These are phyloP conservation scores for Phytophthora ramorum DNA, from an alignment of 352 stramenopile species.

Conservation along the genomic window DNA sequence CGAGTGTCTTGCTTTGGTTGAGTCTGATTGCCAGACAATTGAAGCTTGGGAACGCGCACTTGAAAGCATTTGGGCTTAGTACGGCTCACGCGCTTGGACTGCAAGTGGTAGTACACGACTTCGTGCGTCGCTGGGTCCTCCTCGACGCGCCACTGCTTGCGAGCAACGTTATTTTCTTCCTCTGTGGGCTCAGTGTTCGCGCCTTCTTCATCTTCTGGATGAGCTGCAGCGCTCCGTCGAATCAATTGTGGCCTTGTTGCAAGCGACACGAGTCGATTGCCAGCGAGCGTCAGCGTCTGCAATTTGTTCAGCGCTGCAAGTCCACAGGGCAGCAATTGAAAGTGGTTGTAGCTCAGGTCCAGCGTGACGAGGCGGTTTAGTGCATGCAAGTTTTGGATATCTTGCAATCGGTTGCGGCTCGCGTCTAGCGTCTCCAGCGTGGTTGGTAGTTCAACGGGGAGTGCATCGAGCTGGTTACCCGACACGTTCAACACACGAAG, in stretches of 20 bases:
- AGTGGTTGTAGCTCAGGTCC: conserved; percentile 72
- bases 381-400: conserved; percentile 54
- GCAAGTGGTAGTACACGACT: conserved; percentile 62
- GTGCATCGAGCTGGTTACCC: conserved; percentile 62
- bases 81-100: conserved; percentile 58
- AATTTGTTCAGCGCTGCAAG: conserved; percentile 54
- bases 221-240: not conserved
- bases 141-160: conserved; percentile 60
- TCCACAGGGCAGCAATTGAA: conserved; percentile 61
- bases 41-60: conserved; percentile 49
- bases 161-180: conserved; percentile 42
- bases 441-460: conserved; percentile 49
- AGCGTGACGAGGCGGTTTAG: conserved; percentile 55
- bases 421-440: conserved; percentile 45
- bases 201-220: conserved; percentile 23
- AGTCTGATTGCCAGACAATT: conserved; percentile 27
- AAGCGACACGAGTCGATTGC: conserved; percentile 74
- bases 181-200: conserved; percentile 15
- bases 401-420: conserved; percentile 62
- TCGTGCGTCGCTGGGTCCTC: conserved; percentile 55
- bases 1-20: conserved; percentile 7
- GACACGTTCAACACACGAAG: conserved; percentile 55
- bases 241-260: conserved; percentile 51
- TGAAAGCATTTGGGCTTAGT: conserved; percentile 63
- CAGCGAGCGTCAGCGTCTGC: conserved; percentile 45